Base-by-base conservation (phyloP, 2,329 filamentous ascomycete genomes). In the Eutypa lata region DNA sequence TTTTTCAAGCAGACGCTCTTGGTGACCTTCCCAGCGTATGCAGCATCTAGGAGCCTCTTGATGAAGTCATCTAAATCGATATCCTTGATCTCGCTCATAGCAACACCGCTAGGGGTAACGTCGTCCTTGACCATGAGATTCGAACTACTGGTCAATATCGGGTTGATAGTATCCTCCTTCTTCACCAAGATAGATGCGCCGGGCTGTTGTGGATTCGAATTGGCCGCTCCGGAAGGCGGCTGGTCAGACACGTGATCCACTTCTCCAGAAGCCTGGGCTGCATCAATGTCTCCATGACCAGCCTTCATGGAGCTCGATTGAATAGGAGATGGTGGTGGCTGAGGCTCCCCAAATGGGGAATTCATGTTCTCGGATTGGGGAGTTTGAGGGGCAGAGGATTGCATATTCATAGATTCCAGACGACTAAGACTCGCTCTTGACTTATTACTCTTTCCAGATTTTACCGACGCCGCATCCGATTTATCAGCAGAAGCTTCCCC, bases 21-120 rank as follows among this genome's bases (percentile, higher is more conserved):
- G 57, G 94, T 97, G 62, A 97, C 90, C 73, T 99, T 99, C 60
- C 91, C 91, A 44, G 91, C 89, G 68, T 99, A 99, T 13, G 90
- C 94, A 10, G 94, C 93, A 71, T 99, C 94, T 50, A 99, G 78
- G 43, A 99, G 82, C 43, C 94, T 86, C 65, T 92, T 91, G 68
- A 99, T 99, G 79, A 96, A 97, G 68, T 99, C 94, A 67, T 99
- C 94, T 28, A 99, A 78, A 68, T 99, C 94, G 61, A 94, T 90
- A 35, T 92, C 85, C 71, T 96, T 96, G 65, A 97, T 83, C 21
- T 95, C 90, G 51, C 89, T 86, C 80, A 97, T 95, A 57, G 90
- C 89, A 72, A 96, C 89, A 51, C 74, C 77, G 7, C 73, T 68
- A 51, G 70, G 70, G 3, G 73, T 69, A n/a, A 70, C 70, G 46